Percentiles rank a stretch among this genome's conserved stretches.
Conservation (phyloP, 805 yeast genomes). For the Starmera caribaea region DNA sequence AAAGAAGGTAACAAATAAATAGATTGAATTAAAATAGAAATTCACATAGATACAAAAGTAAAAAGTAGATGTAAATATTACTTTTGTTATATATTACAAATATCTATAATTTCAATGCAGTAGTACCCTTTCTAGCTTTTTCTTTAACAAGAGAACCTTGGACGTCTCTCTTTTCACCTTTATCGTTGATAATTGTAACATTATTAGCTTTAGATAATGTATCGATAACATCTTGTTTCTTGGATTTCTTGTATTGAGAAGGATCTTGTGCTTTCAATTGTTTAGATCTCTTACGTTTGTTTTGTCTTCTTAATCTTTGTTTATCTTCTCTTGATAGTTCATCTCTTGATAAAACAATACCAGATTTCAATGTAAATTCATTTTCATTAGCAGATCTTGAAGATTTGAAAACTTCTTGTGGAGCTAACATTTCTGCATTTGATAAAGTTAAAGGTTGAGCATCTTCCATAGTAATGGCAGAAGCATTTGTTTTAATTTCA, state of each 20-base stretch:
- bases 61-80: background rate
- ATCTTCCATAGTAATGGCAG: slow-evolving; percentile 88
- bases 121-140: slow-evolving; percentile 14
- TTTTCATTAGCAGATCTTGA: slow-evolving; percentile 36
- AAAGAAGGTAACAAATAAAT: slow-evolving; percentile 13
- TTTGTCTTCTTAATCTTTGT: slow-evolving; percentile 77
- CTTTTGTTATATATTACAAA: background rate
- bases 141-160: slow-evolving; percentile 55
- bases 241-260: slow-evolving; percentile 37
- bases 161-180: slow-evolving; percentile 67
- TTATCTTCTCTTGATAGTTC: slow-evolving; percentile 81
- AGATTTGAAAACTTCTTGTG: slow-evolving; percentile 78
- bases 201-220: slow-evolving; percentile 66
- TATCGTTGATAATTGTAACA: slow-evolving; percentile 65
- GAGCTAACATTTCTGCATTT: slow-evolving; percentile 71
- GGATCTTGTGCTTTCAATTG: slow-evolving; percentile 27
- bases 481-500: slow-evolving; percentile 73
- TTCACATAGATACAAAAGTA: background rate
- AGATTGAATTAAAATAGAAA: background rate
- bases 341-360: slow-evolving; percentile 69
- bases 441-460: slow-evolving; percentile 87
- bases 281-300: slow-evolving; percentile 70
- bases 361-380: slow-evolving; percentile 66
- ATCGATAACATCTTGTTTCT: slow-evolving; percentile 55
- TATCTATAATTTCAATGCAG: slow-evolving; percentile 11